Evolutionary conservation across 345 rosid genomes (phyloP), one percentile per base, ranked within the genome.

Genomic region (Anacardium occidentale): DNA sequence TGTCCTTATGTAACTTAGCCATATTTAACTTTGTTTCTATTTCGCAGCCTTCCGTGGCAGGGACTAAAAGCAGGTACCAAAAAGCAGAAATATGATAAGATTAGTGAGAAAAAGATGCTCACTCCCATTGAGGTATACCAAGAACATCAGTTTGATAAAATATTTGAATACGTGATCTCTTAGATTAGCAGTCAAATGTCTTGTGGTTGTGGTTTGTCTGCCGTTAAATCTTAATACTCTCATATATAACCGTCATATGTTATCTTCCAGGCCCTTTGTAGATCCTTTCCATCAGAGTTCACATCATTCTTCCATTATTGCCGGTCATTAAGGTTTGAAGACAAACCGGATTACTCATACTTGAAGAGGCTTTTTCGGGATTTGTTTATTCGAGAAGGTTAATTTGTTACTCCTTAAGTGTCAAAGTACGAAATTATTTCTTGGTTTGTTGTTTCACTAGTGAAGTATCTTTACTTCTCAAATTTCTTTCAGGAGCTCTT

Each of bases 41-140:
- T 66, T 73, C 64, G 72, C 88, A 95, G 99, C 79, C 94, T 95
- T 78, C 99, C 98, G 24, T 95, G 99, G 96, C 98, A 95, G 83
- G 97, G 98, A 70, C 61, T 95, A 74, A 95, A 85, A 83, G 97
- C 91, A 66, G 98, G 98, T 74, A 95, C 91, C n/a, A 93, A 95
- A 85, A 95, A 95, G 87, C 99, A 93, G 82, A 95, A 93, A 80
- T 95, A 95, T 78, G 98, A 93, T 78, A 95, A 88, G 77, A 95
- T 95, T 75, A 89, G 98, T 67, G 98, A 92, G 79, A 95, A 91
- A 87, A 91, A 95, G 91, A 91, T 87, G 87, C 87, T 90, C 68
- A 95, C 96, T 75, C 84, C 97, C 64, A 83, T 89, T 66, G 99
- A 92, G 97, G 98, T 93, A 88, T 48, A 20, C 40, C 66, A 62